Conservation (phyloP, 139 green algal species). For the Chlamydomonas asymmetrica region DNA sequence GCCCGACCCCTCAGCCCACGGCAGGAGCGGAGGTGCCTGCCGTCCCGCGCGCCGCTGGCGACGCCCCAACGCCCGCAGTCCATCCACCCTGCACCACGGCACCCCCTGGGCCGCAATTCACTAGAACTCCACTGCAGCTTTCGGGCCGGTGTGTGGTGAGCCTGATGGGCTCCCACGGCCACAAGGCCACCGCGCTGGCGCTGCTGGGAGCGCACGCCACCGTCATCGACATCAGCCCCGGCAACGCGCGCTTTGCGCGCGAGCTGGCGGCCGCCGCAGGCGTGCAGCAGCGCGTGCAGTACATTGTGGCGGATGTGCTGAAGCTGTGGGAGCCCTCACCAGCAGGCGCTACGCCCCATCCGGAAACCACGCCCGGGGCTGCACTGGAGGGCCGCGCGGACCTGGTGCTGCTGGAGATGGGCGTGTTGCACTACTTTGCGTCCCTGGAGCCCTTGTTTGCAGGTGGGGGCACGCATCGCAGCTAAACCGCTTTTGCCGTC, state of each 20-base stretch:
- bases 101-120: background rate
- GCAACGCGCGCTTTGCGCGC: constrained; percentile 6
- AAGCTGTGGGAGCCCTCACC: background rate
- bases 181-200: constrained; percentile 23
- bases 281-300: background rate
- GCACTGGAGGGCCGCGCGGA: background rate
- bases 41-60: too few relatives aligned
- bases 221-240: background rate
- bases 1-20: too few relatives aligned
- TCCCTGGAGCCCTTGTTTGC: constrained; percentile 35
- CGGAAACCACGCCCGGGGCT: too few relatives aligned
- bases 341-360: too few relatives aligned
- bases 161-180: constrained; percentile 15
- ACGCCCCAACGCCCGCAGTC: too few relatives aligned
- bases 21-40: too few relatives aligned
- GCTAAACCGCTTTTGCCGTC: too few relatives aligned
- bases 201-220: constrained; percentile 9
- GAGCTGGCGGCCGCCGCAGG: constrained; percentile 9
- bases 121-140: background rate
- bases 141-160: constrained; percentile 1
- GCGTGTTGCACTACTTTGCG: constrained; percentile 54
- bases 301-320: background rate
- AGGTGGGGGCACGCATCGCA: too few relatives aligned
- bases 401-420: constrained; percentile 35
- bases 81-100: background rate